Conservation (phyloP, 768 basidiomycete species). For the Naganishia vishniacii region DNA sequence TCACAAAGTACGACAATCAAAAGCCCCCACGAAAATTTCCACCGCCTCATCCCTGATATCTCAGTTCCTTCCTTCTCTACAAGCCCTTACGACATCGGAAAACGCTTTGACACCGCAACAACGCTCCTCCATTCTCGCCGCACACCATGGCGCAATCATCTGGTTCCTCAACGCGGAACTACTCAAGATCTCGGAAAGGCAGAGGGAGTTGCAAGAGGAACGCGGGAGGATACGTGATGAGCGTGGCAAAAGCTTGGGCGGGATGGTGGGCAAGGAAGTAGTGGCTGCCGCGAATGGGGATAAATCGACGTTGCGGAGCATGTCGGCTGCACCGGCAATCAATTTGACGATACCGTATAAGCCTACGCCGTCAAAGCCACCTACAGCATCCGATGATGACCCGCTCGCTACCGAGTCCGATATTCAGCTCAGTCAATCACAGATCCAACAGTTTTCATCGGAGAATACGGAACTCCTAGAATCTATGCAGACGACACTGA, state of each 20-base stretch:
- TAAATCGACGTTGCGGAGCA: not conserved
- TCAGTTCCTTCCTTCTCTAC: constrained; percentile 57
- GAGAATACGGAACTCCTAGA: constrained; percentile 84
- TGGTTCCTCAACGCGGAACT: constrained; percentile 83
- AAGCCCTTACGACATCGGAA: not conserved
- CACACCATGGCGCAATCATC: constrained; percentile 85
- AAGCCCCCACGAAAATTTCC: constrained; percentile 30
- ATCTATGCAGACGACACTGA: constrained; percentile 75
- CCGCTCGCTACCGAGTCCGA: not conserved
- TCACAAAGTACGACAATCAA: constrained; percentile 28
- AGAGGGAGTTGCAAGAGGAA: constrained; percentile 90
- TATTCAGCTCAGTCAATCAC: constrained; percentile 30
- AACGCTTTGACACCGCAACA: constrained; percentile 7
- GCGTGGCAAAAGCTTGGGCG: constrained; percentile 70
- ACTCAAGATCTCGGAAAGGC: constrained; percentile 67
- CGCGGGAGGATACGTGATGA: constrained; percentile 82
- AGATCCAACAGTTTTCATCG: constrained; percentile 80
- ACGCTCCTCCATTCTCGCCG: constrained; percentile 63
- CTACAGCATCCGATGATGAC: constrained; percentile 37
- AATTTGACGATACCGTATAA: constrained; percentile 21
- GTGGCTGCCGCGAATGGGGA: not conserved
- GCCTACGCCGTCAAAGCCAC: constrained; percentile 39
- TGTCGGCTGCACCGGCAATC: too few relatives aligned
- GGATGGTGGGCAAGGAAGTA: constrained; percentile 50
- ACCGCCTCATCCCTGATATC: constrained; percentile 49